Conservation (phyloP, 108 stramenopile species). For the Nitzschia sp. region DNA sequence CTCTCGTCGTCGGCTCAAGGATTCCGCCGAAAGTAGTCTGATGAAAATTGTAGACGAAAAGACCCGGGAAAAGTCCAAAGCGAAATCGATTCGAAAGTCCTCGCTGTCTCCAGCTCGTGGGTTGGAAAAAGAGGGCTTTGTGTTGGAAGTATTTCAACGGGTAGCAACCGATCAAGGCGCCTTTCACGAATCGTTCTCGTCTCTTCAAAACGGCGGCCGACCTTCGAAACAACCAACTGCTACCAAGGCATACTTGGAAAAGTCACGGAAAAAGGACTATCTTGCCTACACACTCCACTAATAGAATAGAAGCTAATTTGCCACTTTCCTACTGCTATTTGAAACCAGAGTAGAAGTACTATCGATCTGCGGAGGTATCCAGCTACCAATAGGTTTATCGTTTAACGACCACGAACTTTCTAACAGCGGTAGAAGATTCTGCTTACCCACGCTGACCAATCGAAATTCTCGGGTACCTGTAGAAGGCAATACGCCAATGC, state of each 20-base stretch:
- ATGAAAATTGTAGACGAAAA: neutral
- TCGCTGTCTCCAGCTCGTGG: neutral
- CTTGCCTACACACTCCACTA: conserved; percentile 7
- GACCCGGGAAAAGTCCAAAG: neutral
- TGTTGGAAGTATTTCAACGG: neutral
- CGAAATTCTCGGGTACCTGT: too few relatives aligned
- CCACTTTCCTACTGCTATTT: too few relatives aligned
- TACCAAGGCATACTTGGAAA: conserved; percentile 1
- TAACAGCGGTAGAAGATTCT: too few relatives aligned
- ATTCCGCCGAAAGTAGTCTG: conserved; percentile 1
- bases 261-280: conserved; percentile 5
- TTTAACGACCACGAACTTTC: too few relatives aligned
- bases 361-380: too few relatives aligned
- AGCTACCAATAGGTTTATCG: too few relatives aligned
- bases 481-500: too few relatives aligned
- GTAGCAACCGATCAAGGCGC: neutral
- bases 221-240: neutral
- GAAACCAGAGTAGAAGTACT: too few relatives aligned
- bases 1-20: too few relatives aligned
- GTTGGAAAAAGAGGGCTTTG: neutral
- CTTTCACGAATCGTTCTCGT: neutral
- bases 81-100: neutral
- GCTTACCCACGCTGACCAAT: too few relatives aligned
- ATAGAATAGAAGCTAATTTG: too few relatives aligned
- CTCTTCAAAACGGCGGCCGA: neutral